Base-by-base conservation (phyloP, 345 rosid species). In the Mercurialis annua region DNA sequence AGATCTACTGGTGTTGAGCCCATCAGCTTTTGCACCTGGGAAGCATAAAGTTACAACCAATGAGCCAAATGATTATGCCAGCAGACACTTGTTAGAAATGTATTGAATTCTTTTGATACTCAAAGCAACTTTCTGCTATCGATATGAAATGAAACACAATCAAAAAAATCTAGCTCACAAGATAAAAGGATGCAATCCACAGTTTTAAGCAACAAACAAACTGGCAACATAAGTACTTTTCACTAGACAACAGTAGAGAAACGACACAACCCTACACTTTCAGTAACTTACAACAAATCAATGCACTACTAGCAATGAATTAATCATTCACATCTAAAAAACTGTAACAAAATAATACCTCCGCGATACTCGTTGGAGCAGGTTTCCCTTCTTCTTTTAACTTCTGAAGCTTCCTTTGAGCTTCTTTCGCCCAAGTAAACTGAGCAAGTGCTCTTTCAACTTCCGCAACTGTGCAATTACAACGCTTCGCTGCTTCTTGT, bases 401-500 rank as follows among this genome's bases (percentile, higher is more conserved):
- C 83, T 85, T 82, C 38, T 74, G 72, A 48, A 94, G 53, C 80
- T 86, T 87, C 76, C 73, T 85, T 42, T 93, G 83, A 5, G 90
- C 97, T 77, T 87, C 81, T 76, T 83, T 94, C 3, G 92, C 97
- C 99, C 97, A 91, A 1, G 86, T 84, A 71, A 87, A 91, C 76
- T 87, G 92, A 1, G 96, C 77, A 67, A 91, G 82, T 0, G 91
- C 83, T 52, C 79, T 85, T 81, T 94, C 97, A 26, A 94, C 92
- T 18, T 94, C 97, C 16, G 84, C 81, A 59, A 87, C 75, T 0
- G 97, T 85, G 71, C 99, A 89, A 17, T 86, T 82, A 60, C 91
- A 94, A 14, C 76, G 85, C 76, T 85, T 85, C 27, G 96, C 96
- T 1, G 95, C 94, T 69, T 81, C 92, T 82, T 86, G 86, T 76